Conservation (phyloP, 305 asterid genomes). For the Solanum hybrid region DNA sequence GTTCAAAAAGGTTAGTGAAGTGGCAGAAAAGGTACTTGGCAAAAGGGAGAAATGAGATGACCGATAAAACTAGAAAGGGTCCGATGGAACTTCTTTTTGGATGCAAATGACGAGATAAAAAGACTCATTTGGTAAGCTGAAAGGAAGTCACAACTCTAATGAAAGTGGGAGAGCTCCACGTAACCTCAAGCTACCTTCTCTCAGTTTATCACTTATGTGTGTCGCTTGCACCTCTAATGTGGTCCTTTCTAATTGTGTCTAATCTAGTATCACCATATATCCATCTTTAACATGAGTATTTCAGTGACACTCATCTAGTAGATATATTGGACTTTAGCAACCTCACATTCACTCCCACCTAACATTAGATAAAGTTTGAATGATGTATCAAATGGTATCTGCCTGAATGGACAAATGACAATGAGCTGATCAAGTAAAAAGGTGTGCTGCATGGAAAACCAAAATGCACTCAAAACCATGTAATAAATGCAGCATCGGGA, state of each 20-base stretch:
- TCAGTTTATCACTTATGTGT: neutral
- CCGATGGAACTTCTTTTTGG: neutral
- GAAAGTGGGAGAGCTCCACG: neutral
- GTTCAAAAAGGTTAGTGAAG: neutral
- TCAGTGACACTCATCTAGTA: neutral
- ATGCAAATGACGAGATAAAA: neutral
- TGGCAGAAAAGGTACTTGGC: neutral
- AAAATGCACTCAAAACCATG: neutral
- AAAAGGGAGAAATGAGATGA: neutral
- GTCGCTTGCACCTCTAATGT: neutral
- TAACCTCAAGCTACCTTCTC: neutral
- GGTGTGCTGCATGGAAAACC: neutral
- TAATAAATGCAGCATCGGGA: neutral
- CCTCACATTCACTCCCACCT: neutral
- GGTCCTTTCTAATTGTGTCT: neutral
- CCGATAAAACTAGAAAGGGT: neutral
- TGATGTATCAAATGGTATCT: neutral
- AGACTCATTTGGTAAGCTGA: neutral
- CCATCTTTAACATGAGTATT: neutral
- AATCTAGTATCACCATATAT: neutral
- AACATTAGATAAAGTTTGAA: neutral
- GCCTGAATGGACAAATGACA: neutral
- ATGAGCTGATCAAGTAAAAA: neutral
- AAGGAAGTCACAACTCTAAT: neutral
- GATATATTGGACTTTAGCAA: neutral